Evolutionary conservation across 306 rosid species (phyloP).

Genomic region (Acmispon strigosus): DNA sequence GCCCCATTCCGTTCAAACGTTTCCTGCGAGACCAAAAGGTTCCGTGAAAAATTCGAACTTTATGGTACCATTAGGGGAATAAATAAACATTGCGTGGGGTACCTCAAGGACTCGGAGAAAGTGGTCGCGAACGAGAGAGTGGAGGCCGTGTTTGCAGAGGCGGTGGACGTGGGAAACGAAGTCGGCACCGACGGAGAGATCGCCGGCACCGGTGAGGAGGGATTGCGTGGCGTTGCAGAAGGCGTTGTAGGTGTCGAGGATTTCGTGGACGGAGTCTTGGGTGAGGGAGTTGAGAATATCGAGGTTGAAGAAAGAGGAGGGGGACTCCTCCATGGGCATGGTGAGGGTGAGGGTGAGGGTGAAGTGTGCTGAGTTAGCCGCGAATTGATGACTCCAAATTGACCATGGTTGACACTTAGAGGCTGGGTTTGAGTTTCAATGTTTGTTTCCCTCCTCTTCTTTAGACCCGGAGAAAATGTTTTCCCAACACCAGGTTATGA

Average conservation of each 20-base stretch:
- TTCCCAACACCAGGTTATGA: too few species aligned
- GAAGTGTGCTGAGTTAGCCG: neutral
- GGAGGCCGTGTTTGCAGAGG: constrained; percentile 59
- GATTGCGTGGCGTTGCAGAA: constrained; percentile 53
- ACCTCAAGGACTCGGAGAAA: constrained; percentile 73
- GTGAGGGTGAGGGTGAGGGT: neutral
- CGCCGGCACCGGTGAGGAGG: constrained; percentile 49
- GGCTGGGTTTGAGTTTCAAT: neutral
- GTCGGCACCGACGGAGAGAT: constrained; percentile 54
- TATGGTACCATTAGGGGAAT: neutral
- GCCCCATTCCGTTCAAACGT: constrained; percentile 74
- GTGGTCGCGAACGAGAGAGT: constrained; percentile 68
- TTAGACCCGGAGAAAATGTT: too few species aligned
- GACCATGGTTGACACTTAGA: neutral
- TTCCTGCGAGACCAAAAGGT: constrained; percentile 36
- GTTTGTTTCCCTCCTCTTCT: neutral
- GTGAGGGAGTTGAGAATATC: constrained; percentile 45
- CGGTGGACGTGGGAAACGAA: constrained; percentile 48
- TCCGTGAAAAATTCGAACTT: neutral
- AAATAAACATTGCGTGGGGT: neutral
- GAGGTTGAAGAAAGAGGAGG: constrained; percentile 31
- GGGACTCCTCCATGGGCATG: constrained; percentile 27
- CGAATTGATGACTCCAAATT: neutral
- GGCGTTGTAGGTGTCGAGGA: constrained; percentile 40
- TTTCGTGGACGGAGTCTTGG: constrained; percentile 32